These are phyloP conservation scores for Leishmania tropica DNA, from an alignment of 208 protist species.

Conservation along the genomic window DNA sequence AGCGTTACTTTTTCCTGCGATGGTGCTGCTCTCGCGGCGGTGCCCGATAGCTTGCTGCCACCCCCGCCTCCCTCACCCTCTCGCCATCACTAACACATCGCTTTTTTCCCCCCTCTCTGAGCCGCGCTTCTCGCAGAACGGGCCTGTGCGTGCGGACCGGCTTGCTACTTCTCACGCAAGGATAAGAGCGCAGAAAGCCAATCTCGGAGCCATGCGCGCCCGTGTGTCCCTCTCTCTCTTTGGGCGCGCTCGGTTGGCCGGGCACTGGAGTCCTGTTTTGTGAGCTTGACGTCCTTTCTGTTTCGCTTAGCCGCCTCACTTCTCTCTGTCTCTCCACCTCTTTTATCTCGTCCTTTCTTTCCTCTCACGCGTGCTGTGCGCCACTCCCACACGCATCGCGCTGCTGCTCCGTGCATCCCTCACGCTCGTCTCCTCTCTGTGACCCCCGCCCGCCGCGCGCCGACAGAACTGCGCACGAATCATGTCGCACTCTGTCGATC, in stretches of 20 bases:
- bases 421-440: not conserved
- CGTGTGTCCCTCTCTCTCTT: not conserved
- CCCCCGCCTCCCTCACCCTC: not conserved
- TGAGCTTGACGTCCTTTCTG: not conserved
- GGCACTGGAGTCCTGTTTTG: not conserved
- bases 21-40: not conserved
- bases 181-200: not conserved
- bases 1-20: not conserved
- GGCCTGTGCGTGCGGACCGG: not conserved
- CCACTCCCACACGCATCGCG: not conserved
- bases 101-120: not conserved
- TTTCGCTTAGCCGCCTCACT: not conserved
- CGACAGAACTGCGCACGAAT: constrained; percentile 21
- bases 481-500: constrained; percentile 87
- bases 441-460: not conserved
- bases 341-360: not conserved
- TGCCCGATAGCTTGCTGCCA: not conserved
- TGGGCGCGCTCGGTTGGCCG: not conserved
- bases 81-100: not conserved
- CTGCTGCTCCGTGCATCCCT: not conserved
- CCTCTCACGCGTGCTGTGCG: not conserved
- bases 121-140: not conserved
- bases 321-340: not conserved
- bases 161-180: no score
- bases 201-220: not conserved